A percentile compares a stretch with the other conserved stretches of the same genome.
These are phyloP conservation scores for Teunomyces tritomae DNA, from an alignment of 805 yeast species.

Conservation along the genomic window DNA sequence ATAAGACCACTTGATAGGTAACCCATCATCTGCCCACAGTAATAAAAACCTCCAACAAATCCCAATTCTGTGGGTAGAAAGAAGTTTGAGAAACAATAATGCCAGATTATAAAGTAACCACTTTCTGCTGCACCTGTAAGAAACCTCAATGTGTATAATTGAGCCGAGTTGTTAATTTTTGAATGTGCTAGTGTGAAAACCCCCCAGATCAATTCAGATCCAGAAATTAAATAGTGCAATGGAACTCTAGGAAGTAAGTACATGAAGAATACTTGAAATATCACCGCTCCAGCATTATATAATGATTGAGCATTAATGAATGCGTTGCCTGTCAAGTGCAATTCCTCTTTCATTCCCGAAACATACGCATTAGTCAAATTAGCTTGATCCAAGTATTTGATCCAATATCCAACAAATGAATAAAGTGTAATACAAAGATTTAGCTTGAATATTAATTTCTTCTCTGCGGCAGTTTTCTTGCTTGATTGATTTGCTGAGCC, in stretches of 20 bases:
- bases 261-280: conserved; percentile 23
- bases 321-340: conserved; percentile 19
- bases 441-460: conserved; percentile 20
- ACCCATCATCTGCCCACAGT: conserved; percentile 30
- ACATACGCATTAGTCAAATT: conserved; percentile 24
- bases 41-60: conserved; percentile 25
- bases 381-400: conserved; percentile 23
- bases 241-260: conserved; percentile 20
- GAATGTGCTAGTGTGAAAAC: conserved; percentile 16
- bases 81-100: conserved; percentile 45
- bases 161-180: conserved; percentile 13
- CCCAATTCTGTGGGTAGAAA: conserved; percentile 28
- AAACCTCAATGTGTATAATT: conserved; percentile 19
- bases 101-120: conserved; percentile 8
- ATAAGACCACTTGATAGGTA: conserved; percentile 27
- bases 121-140: conserved; percentile 19
- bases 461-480: conserved; percentile 22
- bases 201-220: conserved; percentile 19
- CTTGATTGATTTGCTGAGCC: conserved; percentile 19
- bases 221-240: conserved; percentile 18
- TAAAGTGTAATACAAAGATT: conserved; percentile 23
- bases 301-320: conserved; percentile 20
- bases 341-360: conserved; percentile 17
- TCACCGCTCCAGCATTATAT: conserved; percentile 21
- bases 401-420: conserved; percentile 24